A percentile compares a stretch with the other conserved stretches of the same genome.
These are phyloP conservation scores for Penicillium frequentans DNA, from an alignment of 2,329 filamentous ascomycete species.

Conservation along the genomic window DNA sequence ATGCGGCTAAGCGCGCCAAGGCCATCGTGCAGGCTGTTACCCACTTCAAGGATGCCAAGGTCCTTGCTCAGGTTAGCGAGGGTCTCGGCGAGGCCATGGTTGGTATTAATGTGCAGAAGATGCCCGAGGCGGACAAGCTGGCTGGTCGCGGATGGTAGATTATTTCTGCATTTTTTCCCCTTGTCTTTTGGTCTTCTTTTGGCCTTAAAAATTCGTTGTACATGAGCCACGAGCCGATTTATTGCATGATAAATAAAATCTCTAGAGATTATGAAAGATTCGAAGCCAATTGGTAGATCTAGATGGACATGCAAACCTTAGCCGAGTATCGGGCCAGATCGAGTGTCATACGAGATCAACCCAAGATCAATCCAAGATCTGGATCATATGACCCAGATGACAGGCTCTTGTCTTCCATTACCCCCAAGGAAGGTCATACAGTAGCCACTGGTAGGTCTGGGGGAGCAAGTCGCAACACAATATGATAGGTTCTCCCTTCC, in stretches of 20 bases:
- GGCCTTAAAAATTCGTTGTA: constrained; percentile 15
- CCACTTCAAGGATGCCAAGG: constrained; percentile 80
- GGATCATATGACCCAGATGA: not conserved
- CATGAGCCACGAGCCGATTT: constrained; percentile 22
- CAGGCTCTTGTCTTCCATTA: not conserved
- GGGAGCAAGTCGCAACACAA: not conserved
- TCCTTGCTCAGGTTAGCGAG: constrained; percentile 82
- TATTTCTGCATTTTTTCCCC: not conserved
- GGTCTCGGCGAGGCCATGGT: constrained; percentile 98
- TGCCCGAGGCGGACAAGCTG: constrained; percentile 79
- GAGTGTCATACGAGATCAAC: not conserved
- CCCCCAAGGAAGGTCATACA: not conserved
- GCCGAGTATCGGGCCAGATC: not conserved
- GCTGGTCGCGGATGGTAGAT: constrained; percentile 79
- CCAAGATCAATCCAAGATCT: not conserved
- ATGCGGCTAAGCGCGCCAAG: constrained; percentile 84
- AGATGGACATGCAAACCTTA: not conserved
- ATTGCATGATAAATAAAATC: constrained; percentile 10
- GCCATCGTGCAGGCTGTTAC: constrained; percentile 95
- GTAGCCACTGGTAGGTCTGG: not conserved
- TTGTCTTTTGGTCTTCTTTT: constrained; percentile 1
- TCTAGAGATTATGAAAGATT: constrained; percentile 1
- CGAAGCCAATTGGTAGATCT: not conserved
- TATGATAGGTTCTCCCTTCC: not conserved
- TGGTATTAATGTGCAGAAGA: constrained; percentile 79